Conservation (phyloP, 139 green algal genomes). For the Haematococcus lacustris region DNA sequence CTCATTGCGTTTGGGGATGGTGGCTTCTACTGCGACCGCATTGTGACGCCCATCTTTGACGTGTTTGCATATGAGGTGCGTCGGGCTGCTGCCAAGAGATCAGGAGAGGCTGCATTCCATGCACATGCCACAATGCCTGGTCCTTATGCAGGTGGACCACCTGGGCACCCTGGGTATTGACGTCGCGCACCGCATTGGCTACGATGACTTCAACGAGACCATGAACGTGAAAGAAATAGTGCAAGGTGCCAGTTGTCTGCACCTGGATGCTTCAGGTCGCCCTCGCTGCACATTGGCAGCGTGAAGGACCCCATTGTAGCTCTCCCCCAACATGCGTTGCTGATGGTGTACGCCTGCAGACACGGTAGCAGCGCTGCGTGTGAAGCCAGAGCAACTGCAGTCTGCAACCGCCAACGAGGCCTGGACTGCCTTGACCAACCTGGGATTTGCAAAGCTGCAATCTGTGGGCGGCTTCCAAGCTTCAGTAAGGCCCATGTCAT, state of each 20-base stretch:
- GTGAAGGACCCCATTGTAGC: no score
- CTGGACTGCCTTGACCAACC: slow-evolving; percentile 27
- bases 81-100: neutral
- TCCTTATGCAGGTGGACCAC: slow-evolving; percentile 36
- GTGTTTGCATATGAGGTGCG: slow-evolving; percentile 32
- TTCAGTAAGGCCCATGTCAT: no score
- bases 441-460: slow-evolving; percentile 25
- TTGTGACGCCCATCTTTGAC: slow-evolving; percentile 44
- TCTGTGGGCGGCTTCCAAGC: no score
- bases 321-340: no score
- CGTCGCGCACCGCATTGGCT: slow-evolving; percentile 33
- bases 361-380: slow-evolving; percentile 11
- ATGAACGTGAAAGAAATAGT: slow-evolving; percentile 24
- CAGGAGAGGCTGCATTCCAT: no score
- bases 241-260: slow-evolving; percentile 8
- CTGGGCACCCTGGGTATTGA: slow-evolving; percentile 37
- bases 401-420: slow-evolving; percentile 20
- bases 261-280: no score
- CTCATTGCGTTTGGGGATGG: slow-evolving; percentile 38
- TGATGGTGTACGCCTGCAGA: neutral
- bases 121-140: no score
- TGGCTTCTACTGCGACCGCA: slow-evolving; percentile 37
- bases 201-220: slow-evolving; percentile 81
- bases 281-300: no score
- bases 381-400: slow-evolving; percentile 4